These are phyloP conservation scores for Neurospora sp. DNA, from an alignment of 495 filamentous ascomycete species.

Conservation along the genomic window DNA sequence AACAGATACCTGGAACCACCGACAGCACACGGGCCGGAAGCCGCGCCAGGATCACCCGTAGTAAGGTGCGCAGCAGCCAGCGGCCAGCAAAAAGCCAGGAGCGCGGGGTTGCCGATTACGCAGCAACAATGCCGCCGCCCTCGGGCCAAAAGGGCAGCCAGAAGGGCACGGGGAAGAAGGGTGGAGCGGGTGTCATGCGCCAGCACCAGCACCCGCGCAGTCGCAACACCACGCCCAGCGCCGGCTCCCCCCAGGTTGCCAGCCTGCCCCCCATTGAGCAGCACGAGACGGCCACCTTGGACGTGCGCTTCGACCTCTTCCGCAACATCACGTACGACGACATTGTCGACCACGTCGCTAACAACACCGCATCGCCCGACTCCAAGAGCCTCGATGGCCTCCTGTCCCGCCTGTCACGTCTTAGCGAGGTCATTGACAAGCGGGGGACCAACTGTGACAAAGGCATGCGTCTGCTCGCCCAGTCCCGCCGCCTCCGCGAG, in stretches of 20 bases:
- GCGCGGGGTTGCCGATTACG: background rate
- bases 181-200: constrained; percentile 52
- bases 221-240: constrained; percentile 77
- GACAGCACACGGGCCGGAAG: background rate
- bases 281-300: constrained; percentile 55
- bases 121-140: constrained; percentile 36
- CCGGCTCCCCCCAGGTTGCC: constrained; percentile 34
- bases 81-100: background rate
- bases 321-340: constrained; percentile 59
- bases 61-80: background rate
- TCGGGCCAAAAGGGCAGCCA: constrained; percentile 57
- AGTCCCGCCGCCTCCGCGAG: constrained; percentile 49
- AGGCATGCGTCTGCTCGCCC: constrained; percentile 60
- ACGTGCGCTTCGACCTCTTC: constrained; percentile 42
- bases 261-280: constrained; percentile 43
- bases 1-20: background rate
- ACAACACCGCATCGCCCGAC: constrained; percentile 58
- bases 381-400: constrained; percentile 62
- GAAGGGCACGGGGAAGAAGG: constrained; percentile 72
- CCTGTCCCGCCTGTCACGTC: constrained; percentile 52
- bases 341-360: constrained; percentile 54
- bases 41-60: background rate
- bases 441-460: constrained; percentile 55
- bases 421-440: constrained; percentile 55
- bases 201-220: constrained; percentile 49